Evolutionary conservation across 2,329 filamentous ascomycete genomes (phyloP), one percentile per base, ranked within the genome.

Genomic region (Cercospora sojina): DNA sequence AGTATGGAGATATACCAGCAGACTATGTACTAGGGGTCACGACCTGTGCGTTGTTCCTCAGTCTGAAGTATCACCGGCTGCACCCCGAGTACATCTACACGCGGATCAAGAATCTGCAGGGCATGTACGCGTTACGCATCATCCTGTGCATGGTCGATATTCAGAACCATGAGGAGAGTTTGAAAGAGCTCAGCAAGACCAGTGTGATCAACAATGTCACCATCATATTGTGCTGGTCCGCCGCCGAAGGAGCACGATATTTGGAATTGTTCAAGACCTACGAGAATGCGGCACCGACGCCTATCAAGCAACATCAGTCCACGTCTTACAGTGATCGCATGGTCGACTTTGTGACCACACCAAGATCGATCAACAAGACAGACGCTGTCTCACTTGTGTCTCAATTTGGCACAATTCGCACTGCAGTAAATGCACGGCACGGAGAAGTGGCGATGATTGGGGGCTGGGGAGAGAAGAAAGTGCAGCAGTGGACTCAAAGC

Each of bases 1-100:
- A 99, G 79, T 98, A 97, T 79, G 93, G 92, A 68, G 94, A 98
- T 75, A 97, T 97, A n/a, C 90, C 91, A 1, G 92, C 94, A 32
- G 95, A 99, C 80, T 99, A 96, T 78, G 90, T 94, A 8, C 83
- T 98, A 57, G 94, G 95, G 0, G 77, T 86, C 49, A 96, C 93
- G 0, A 96, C 93, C 6, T 97, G 94, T 75, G 93, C 92, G 0
- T 84, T 99, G 5, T 99, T 98, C 77, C 83, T 99, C 49, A 96
- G 92, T 57, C 86, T 99, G 63, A 99, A 98, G 79, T 99, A 99
- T 79, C 95, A 99, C 79, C 92, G 94, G 29, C 85, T 99, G 61
- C 95, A 99, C 76, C 95, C 95, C 0, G 95, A 99, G 80, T 99
- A 99, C 82, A 92, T 99, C 74, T 98, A 98, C 82, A 93, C 90